Conservation (phyloP, 208 protist genomes). For the Acanthamoeba sp. region DNA sequence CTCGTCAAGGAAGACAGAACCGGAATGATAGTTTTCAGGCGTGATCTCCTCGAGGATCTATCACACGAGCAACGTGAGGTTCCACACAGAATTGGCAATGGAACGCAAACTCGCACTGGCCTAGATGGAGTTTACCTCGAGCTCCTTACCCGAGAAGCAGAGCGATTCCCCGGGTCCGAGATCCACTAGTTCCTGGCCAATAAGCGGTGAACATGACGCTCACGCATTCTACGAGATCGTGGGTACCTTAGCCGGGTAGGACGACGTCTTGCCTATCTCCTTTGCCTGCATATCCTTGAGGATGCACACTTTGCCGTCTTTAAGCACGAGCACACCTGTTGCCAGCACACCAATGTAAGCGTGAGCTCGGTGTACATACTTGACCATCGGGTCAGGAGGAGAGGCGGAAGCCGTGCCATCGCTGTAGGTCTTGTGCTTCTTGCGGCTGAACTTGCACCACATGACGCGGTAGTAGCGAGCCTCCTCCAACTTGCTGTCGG, state of each 20-base stretch:
- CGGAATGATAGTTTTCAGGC: conserved; percentile 65
- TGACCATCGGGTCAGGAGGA: not conserved
- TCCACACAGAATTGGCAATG: not conserved
- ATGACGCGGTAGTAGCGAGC: conserved; percentile 65
- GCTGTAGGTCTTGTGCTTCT: conserved; percentile 76
- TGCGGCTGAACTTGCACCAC: conserved; percentile 71
- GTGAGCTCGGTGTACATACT: not conserved
- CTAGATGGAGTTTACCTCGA: conserved; percentile 24
- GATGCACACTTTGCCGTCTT: conserved; percentile 58
- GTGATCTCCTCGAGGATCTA: conserved; percentile 66
- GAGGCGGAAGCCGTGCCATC: conserved; percentile 20
- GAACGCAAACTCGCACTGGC: not conserved
- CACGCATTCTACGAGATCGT: not conserved
- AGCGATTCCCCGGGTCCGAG: conserved; percentile 61
- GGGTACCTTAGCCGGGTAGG: conserved; percentile 42
- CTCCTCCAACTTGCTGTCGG: not conserved
- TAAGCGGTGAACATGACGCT: not conserved
- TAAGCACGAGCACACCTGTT: conserved; percentile 56
- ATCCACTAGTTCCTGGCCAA: conserved; percentile 22
- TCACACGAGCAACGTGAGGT: not conserved
- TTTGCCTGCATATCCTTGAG: conserved; percentile 77
- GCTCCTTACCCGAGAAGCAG: conserved; percentile 74
- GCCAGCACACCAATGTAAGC: not conserved
- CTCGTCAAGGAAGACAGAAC: conserved; percentile 65
- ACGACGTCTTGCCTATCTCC: conserved; percentile 70